phyloP scores from a whole-genome alignment of 1,284 basidiomycete species.

The Pseudomicrostroma phylloplanum region DNA sequence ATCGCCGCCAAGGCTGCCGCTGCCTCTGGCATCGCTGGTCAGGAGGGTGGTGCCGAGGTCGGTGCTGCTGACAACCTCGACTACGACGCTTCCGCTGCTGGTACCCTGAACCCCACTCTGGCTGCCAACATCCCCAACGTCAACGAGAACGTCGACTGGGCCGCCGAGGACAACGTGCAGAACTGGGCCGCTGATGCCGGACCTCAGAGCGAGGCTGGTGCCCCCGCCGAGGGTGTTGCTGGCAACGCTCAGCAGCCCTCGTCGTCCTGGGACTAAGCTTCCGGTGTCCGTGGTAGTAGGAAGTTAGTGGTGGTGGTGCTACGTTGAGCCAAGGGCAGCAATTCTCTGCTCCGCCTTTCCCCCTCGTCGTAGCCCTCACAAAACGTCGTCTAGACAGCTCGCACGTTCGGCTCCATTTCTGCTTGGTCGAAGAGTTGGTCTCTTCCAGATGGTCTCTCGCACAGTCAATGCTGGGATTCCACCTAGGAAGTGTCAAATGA shows the following conservation, averaged over 20 bases:
- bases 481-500: no score
- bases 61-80: constrained; percentile 26
- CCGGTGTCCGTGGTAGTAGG: neutral
- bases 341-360: neutral
- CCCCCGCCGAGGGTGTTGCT: constrained; percentile 46
- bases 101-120: constrained; percentile 60
- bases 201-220: constrained; percentile 65
- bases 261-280: constrained; percentile 28
- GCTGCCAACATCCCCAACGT: constrained; percentile 38
- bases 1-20: constrained; percentile 62
- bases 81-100: constrained; percentile 66
- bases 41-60: constrained; percentile 32
- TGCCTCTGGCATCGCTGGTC: constrained; percentile 29
- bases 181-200: constrained; percentile 51
- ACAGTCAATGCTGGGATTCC: no score
- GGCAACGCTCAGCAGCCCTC: constrained; percentile 18
- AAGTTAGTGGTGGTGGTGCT: neutral
- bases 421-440: no score
- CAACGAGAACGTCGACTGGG: constrained; percentile 67
- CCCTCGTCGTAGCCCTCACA: neutral
- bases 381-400: constrained; percentile 2
- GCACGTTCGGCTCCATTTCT: constrained; percentile 4
- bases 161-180: constrained; percentile 55
- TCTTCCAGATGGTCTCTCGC: no score
- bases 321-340: neutral